These are phyloP conservation scores for Crithidia fasciculata DNA, from an alignment of 208 protist genomes.

Conservation along the genomic window DNA sequence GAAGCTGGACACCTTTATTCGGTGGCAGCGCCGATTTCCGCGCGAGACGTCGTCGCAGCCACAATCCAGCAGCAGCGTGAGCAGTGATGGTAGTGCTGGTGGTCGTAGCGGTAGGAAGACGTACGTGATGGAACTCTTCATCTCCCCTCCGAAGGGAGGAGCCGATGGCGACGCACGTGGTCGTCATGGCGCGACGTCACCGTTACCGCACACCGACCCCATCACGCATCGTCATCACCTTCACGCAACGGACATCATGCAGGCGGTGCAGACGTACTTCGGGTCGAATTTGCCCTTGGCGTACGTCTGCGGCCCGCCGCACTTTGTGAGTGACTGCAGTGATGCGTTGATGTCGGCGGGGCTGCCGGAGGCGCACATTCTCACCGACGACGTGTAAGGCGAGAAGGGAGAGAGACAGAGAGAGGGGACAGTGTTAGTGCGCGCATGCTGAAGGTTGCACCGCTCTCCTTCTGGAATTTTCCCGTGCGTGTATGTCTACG, in stretches of 20 bases:
- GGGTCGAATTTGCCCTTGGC: constrained; percentile 43
- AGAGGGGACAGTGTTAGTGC: background rate
- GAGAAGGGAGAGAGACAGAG: background rate
- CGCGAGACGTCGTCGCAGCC: background rate
- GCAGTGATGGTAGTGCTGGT: background rate
- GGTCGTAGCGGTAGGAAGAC: constrained; percentile 14
- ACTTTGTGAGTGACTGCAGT: constrained; percentile 57
- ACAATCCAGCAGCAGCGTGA: background rate
- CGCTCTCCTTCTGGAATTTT: no score
- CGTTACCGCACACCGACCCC: background rate
- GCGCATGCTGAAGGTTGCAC: no score
- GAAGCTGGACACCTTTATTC: constrained; percentile 47
- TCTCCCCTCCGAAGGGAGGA: background rate
- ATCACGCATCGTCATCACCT: constrained; percentile 47
- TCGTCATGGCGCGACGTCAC: background rate
- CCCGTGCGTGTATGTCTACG: no score
- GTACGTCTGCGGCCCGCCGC: constrained; percentile 72
- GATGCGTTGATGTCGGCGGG: constrained; percentile 52
- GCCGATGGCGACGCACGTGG: background rate
- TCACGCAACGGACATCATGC: constrained; percentile 36
- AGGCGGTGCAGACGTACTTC: constrained; percentile 48
- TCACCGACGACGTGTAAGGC: constrained; percentile 60
- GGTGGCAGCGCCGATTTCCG: constrained; percentile 42
- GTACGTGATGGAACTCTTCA: constrained; percentile 37
- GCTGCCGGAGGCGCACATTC: constrained; percentile 54